Evolutionary conservation across 306 rosid species (phyloP).

Genomic region (Hippophae tibetana): DNA sequence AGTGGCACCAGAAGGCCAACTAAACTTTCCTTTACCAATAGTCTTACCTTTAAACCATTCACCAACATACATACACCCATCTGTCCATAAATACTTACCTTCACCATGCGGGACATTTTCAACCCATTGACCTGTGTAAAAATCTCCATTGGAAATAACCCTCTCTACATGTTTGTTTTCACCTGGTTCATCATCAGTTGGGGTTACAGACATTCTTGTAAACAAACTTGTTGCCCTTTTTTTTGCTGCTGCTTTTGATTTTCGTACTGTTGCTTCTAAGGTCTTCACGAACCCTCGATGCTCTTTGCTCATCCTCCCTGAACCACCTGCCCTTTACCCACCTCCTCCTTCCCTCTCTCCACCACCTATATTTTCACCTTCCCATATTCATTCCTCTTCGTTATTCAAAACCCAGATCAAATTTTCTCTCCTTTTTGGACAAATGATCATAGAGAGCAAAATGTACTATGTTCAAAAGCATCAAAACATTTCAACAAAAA

Average conservation of each 20-base stretch:
- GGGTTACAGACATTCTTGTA: constrained; percentile 73
- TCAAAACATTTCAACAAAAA: constrained; percentile 18
- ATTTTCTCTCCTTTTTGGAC: not conserved
- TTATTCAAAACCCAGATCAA: constrained; percentile 31
- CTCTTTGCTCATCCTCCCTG: constrained; percentile 63
- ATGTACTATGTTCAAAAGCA: constrained; percentile 6
- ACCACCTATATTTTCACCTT: not conserved
- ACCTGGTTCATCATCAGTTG: constrained; percentile 69
- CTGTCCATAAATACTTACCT: constrained; percentile 77
- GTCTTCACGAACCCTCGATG: constrained; percentile 41
- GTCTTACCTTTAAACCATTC: constrained; percentile 68
- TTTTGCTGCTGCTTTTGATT: constrained; percentile 48
- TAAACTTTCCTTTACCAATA: constrained; percentile 66
- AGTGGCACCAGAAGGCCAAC: constrained; percentile 93
- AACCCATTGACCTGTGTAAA: constrained; percentile 68
- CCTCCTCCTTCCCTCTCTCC: constrained; percentile 12
- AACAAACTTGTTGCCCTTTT: constrained; percentile 53
- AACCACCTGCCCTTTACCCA: constrained; percentile 5
- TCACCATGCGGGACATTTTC: constrained; percentile 54
- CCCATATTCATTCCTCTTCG: constrained; percentile 19
- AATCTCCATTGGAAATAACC: constrained; percentile 61
- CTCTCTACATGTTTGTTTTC: constrained; percentile 42
- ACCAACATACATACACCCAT: constrained; percentile 88
- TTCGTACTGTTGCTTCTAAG: constrained; percentile 60
- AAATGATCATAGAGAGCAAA: constrained; percentile 1